Percentiles rank a stretch among this genome's conserved stretches.
Evolutionary conservation across 208 protist genomes (phyloP).

Genomic region (Tetramitus jugosus): DNA sequence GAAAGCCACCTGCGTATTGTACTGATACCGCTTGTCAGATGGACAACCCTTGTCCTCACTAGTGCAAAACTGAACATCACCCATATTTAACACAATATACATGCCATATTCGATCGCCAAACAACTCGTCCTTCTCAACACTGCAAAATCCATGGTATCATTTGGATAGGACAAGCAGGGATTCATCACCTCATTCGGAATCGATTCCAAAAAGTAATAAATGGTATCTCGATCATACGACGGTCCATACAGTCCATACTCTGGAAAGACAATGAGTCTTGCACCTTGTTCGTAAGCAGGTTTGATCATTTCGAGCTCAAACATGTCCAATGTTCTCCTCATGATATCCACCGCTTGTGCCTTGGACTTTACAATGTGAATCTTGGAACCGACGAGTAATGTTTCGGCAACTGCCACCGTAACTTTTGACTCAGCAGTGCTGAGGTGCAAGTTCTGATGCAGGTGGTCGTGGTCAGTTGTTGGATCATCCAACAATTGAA

Average conservation of each 20-base stretch:
- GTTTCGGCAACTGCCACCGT: too few species aligned
- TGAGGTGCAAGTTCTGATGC: too few species aligned
- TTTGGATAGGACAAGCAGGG: neutral
- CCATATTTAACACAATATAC: slow-evolving; percentile 1
- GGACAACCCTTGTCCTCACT: neutral
- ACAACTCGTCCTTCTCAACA: neutral
- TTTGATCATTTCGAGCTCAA: too few species aligned
- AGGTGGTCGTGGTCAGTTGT: too few species aligned
- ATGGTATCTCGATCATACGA: neutral
- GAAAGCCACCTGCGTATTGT: slow-evolving; percentile 1
- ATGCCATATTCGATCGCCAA: neutral
- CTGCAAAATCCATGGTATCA: neutral
- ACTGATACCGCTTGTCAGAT: neutral
- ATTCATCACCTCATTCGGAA: neutral
- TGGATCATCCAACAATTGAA: too few species aligned
- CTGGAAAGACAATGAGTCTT: neutral
- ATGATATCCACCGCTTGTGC: too few species aligned
- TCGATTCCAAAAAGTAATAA: neutral
- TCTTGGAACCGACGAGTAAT: too few species aligned
- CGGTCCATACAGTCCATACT: neutral
- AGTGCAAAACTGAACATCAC: neutral
- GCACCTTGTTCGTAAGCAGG: neutral
- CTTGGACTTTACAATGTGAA: too few species aligned
- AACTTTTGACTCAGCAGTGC: too few species aligned
- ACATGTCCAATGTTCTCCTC: too few species aligned